Conservation (phyloP, 129 eudicot species). For the Scalesia atractyloides region DNA sequence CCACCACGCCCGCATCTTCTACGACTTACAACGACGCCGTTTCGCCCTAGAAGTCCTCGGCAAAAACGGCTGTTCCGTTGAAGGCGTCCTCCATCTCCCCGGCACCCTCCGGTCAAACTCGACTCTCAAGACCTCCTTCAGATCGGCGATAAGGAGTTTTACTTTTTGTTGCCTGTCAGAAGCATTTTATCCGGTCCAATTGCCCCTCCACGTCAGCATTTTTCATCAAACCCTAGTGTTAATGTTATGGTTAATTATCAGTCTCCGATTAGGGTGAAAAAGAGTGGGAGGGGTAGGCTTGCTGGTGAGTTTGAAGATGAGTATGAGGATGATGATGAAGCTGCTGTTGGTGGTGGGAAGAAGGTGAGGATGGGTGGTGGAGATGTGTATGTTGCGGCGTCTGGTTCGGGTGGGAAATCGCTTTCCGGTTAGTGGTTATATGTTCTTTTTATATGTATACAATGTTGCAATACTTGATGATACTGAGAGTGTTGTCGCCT, state of each 20-base stretch:
- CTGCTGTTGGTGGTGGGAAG: slow-evolving; percentile 34
- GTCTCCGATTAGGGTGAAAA: slow-evolving; percentile 48
- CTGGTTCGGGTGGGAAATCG: slow-evolving; percentile 58
- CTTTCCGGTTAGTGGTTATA: slow-evolving; percentile 53
- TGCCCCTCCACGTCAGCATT: slow-evolving; percentile 51
- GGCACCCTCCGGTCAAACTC: slow-evolving; percentile 75
- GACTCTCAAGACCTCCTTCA: slow-evolving; percentile 88
- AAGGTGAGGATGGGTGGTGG: slow-evolving; percentile 53
- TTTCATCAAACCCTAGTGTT: slow-evolving; percentile 22
- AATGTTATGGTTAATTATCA: slow-evolving; percentile 15
- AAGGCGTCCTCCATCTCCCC: slow-evolving; percentile 90
- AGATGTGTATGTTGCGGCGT: slow-evolving; percentile 48
- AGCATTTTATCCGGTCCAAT: slow-evolving; percentile 67
- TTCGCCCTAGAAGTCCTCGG: slow-evolving; percentile 95
- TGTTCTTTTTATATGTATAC: neutral
- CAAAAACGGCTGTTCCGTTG: slow-evolving; percentile 90
- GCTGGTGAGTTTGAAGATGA: slow-evolving; percentile 41
- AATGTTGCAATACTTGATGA: neutral
- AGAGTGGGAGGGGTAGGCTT: slow-evolving; percentile 49
- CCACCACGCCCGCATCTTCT: slow-evolving; percentile 98
- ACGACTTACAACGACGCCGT: slow-evolving; percentile 96
- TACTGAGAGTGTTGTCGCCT: neutral
- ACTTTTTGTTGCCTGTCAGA: slow-evolving; percentile 71
- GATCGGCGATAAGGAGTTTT: slow-evolving; percentile 91
- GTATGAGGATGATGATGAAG: slow-evolving; percentile 47